Evolutionary conservation across 306 rosid genomes (phyloP).

Genomic region (Cicer arietinum): DNA sequence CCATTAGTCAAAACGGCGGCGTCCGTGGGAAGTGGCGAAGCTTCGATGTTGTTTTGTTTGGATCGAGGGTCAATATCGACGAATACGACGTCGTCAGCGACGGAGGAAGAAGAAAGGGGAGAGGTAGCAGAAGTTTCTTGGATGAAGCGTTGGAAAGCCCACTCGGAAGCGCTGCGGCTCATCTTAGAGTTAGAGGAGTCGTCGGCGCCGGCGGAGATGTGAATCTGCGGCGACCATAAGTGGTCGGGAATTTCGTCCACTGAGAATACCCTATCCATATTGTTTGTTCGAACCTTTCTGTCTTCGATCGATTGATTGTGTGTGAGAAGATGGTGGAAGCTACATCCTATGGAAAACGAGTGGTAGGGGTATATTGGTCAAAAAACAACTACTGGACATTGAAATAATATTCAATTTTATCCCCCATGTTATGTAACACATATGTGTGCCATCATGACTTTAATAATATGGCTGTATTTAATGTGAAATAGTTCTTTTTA

Average conservation of each 20-base stretch:
- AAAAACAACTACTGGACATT: no score
- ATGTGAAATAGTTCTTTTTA: no score
- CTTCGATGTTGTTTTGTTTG: background rate
- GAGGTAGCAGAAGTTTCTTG: conserved; percentile 57
- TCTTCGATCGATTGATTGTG: conserved; percentile 19
- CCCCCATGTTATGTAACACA: no score
- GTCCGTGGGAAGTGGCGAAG: conserved; percentile 1
- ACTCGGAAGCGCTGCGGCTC: conserved; percentile 88
- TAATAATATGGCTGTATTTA: no score
- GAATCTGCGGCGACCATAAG: conserved; percentile 61
- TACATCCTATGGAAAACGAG: conserved; percentile 12
- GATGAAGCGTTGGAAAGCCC: conserved; percentile 88
- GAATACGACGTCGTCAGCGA: conserved; percentile 44
- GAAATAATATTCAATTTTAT: no score
- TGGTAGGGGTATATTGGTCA: conserved; percentile 38
- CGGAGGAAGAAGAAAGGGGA: conserved; percentile 52
- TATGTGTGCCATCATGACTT: no score
- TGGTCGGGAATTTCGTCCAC: conserved; percentile 81
- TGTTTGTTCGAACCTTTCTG: background rate
- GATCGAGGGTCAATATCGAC: conserved; percentile 45
- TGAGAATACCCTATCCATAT: conserved; percentile 88
- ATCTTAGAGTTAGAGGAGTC: conserved; percentile 58
- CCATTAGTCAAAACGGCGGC: conserved; percentile 24
- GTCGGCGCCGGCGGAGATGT: conserved; percentile 6
- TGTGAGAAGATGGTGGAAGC: conserved; percentile 1